Evolutionary conservation across 768 basidiomycete genomes (phyloP).

Genomic region (Boletus pseudopeckii): DNA sequence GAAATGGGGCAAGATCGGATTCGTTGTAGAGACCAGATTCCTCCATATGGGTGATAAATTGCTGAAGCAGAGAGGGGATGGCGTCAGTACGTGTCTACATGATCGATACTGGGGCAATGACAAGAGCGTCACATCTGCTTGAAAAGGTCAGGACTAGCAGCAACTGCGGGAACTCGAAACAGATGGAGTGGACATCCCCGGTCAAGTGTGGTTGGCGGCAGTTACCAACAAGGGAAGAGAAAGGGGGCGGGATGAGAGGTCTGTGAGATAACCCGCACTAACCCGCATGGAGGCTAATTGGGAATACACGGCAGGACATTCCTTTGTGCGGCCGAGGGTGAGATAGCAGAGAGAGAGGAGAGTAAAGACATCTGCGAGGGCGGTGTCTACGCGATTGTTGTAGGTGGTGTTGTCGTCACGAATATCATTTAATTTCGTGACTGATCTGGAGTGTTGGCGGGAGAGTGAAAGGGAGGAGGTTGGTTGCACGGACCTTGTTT

Average conservation of each 20-base stretch:
- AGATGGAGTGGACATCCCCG: slow-evolving; percentile 4
- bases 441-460: slow-evolving; percentile 36
- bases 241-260: neutral
- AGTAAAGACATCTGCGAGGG: slow-evolving; percentile 93
- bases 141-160: slow-evolving; percentile 24
- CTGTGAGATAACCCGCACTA: slow-evolving; percentile 37
- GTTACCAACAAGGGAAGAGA: slow-evolving; percentile 2
- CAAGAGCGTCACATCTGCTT: slow-evolving; percentile 23
- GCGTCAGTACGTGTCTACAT: slow-evolving; percentile 27
- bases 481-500: slow-evolving; percentile 69
- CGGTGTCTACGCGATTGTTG: slow-evolving; percentile 92
- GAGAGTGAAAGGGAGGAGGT: neutral
- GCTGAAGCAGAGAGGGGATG: slow-evolving; percentile 45
- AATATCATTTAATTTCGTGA: slow-evolving; percentile 89
- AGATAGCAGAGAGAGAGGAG: slow-evolving; percentile 96
- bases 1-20: slow-evolving; percentile 84
- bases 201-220: neutral
- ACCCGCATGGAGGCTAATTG: slow-evolving; percentile 96
- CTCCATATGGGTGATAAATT: slow-evolving; percentile 94
- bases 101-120: slow-evolving; percentile 17
- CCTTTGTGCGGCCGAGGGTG: slow-evolving; percentile 93
- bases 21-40: slow-evolving; percentile 95
- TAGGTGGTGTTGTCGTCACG: slow-evolving; percentile 71
- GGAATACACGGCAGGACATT: slow-evolving; percentile 92
- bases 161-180: slow-evolving; percentile 9